Base-by-base conservation (phyloP, 495 filamentous ascomycete species). In the Thermochaetoides thermophila region DNA sequence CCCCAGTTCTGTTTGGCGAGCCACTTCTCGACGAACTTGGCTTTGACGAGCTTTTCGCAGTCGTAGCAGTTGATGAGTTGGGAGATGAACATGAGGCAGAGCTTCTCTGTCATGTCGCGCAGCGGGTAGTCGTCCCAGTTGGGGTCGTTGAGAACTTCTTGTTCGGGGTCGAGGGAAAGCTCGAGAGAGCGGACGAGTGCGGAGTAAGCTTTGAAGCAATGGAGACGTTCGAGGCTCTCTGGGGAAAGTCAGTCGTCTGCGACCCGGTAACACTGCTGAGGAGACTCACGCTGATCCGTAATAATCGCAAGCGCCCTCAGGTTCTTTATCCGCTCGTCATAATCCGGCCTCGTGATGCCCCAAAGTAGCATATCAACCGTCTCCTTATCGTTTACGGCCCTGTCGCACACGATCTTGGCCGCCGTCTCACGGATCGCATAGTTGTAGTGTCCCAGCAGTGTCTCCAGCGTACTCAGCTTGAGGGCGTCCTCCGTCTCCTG, bases 401-500 rank as follows among this genome's bases (percentile, higher is more conserved):
- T 48, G 15, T 69, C 68, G 45, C 61, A 63, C 7, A 71, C 43
- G 6, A 72, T 70, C 27, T 62, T 64, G 25, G 64, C 44, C 1
- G 67, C 49, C 0, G 60, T 68, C 29, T 72, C 68, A 14, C 64
- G 55, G 35, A 72, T 69, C 11, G 59, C 46, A 29, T 58, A 63
- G 44, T 68, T 72, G 31, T 69, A 65, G 38, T 68, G 66, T 1
- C 53, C 49, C 5, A 70, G 43, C 13, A 72, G 55, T n/a, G 56
- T 68, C 18, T 68, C 58, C 5, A 72, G 45, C 0, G 68, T 72
- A 22, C 43, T 41, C 0, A 55, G 34, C 27, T 60, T 58, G 9
- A 72, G 50, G 2, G 67, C 63, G 31, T 72, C 68, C 38, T 72
- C 68, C n/a, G 66, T 69, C n/a, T 63, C 61, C 40, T 72, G 68